These are phyloP conservation scores for Puccinia triticina DNA, from an alignment of 1,284 basidiomycete genomes.

Conservation along the genomic window DNA sequence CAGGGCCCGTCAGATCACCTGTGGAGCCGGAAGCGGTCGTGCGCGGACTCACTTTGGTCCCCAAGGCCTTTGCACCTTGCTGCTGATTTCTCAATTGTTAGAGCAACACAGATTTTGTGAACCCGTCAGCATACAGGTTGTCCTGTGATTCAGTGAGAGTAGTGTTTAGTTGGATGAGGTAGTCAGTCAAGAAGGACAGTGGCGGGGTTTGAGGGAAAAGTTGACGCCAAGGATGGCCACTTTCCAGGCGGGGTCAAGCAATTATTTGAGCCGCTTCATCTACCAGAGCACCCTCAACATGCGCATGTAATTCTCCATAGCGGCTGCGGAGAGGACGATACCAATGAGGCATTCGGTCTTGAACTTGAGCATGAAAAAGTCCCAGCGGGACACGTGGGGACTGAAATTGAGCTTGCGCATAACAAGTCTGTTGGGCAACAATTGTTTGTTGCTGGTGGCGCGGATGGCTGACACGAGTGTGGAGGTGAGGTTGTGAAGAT, in stretches of 20 bases:
- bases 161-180: neutral
- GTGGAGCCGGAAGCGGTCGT: too few relatives aligned
- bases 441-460: constrained; percentile 64
- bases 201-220: constrained; percentile 75
- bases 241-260: constrained; percentile 81
- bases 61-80: neutral
- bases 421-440: constrained; percentile 87
- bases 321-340: constrained; percentile 84
- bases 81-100: too few relatives aligned
- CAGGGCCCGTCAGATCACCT: neutral
- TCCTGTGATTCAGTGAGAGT: constrained; percentile 12
- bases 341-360: constrained; percentile 95
- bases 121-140: constrained; percentile 23
- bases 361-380: constrained; percentile 85
- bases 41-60: neutral
- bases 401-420: constrained; percentile 92
- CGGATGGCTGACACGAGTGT: constrained; percentile 93
- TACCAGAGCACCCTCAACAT: constrained; percentile 95
- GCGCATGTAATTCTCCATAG: constrained; percentile 86
- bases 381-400: constrained; percentile 97
- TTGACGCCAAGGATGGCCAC: constrained; percentile 77
- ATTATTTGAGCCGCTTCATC: constrained; percentile 85
- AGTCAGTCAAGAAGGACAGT: constrained; percentile 59
- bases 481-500: constrained; percentile 93
- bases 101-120: neutral